Conservation (phyloP, 1,139 yeast genomes). For the Suhomyces panamericanus region DNA sequence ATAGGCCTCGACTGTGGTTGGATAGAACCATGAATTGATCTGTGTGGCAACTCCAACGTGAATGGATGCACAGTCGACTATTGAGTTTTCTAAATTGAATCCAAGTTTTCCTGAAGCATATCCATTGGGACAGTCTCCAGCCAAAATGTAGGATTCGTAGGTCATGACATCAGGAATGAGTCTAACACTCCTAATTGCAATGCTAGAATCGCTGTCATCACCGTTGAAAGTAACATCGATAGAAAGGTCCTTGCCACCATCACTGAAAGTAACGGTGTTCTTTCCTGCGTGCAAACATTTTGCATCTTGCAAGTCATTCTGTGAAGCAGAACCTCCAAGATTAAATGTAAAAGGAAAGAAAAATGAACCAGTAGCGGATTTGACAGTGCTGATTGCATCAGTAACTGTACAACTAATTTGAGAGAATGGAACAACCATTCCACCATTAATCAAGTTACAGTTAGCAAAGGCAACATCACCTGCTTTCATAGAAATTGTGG, state of each 20-base stretch:
- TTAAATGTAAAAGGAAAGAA: conserved; percentile 30
- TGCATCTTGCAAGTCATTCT: conserved; percentile 25
- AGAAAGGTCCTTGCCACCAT: conserved; percentile 26
- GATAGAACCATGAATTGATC: conserved; percentile 26
- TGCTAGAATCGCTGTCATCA: conserved; percentile 7
- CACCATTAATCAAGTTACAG: conserved; percentile 28
- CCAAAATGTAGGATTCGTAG: conserved; percentile 20
- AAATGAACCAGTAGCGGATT: conserved; percentile 24
- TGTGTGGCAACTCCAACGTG: conserved; percentile 24
- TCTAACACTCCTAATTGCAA: conserved; percentile 1
- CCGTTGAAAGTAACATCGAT: conserved; percentile 18
- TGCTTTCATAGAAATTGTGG: conserved; percentile 20
- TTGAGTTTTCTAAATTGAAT: conserved; percentile 11
- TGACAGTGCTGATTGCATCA: conserved; percentile 13
- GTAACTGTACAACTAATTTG: conserved; percentile 27
- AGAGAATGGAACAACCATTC: conserved; percentile 24
- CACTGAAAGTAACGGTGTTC: conserved; percentile 29
- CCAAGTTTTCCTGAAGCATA: conserved; percentile 28
- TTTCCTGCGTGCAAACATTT: conserved; percentile 22
- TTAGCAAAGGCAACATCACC: conserved; percentile 25
- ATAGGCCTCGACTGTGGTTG: conserved; percentile 13
- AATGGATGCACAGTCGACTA: conserved; percentile 26
- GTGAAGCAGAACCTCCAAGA: conserved; percentile 24
- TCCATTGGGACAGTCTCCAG: conserved; percentile 27
- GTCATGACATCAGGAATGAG: conserved; percentile 17